Base-by-base conservation (phyloP, 192 early-diverging fungal genomes). In the Rhizophagus prolifer region DNA sequence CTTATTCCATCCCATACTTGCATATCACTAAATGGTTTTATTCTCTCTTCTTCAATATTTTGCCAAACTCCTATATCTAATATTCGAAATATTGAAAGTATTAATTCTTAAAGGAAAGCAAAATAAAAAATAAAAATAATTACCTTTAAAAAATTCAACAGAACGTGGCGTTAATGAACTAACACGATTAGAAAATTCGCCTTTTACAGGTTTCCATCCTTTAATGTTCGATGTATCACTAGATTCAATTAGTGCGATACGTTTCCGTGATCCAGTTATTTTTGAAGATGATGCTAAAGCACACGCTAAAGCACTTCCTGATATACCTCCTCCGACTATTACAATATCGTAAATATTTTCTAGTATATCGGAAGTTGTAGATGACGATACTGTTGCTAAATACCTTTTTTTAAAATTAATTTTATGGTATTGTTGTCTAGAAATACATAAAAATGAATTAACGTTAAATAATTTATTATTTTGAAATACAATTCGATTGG, bases 271-370 rank as follows among this genome's bases (percentile, higher is more conserved):
- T 13, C 80, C 74, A 9, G 85, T 82, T 31, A 75, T 74, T 31
- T 68, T 73, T 62, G 73, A 75, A 59, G 79, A 72, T 47, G 79
- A 72, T 9, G 78, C 89, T 69, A 98, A 85, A 25, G 90, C 88
- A 66, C 87, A 88, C 4, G 95, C 95, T 38, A 96, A 81, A 10
- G 95, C 91, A n/a, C 90, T 93, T 47, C 96, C 96, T 13, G 94
- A 89, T 38, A 95, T 90, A 23, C 96, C 96, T 34, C 94, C 95
- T 21, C 96, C 96, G 19, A 98, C 91, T 79, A 98, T 92, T 38
- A 92, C 91, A 34, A 98, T 85, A 75, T 98, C 95, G 72, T 92
- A 94, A 26, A 80, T 31, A 71, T 77, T 73, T 74, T 74, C 71
- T 21, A 72, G 91, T 94, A 8, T 28, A 44, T 44, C 41, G 0